Evolutionary conservation across 2,329 filamentous ascomycete genomes (phyloP).

Genomic region (Tolypocladium ovalisporum): DNA sequence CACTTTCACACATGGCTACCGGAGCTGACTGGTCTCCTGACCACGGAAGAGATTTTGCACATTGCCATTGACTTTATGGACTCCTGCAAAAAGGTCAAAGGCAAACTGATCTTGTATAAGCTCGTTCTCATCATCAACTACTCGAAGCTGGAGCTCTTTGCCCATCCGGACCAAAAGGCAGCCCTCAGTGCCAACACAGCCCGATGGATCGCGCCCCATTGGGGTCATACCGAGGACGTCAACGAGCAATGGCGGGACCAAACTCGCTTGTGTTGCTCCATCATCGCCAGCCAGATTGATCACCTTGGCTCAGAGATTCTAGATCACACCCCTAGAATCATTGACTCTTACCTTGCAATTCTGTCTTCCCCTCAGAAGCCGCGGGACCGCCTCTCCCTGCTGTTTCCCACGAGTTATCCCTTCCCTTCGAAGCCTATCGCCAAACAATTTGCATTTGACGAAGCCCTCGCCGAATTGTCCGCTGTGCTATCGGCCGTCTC

Average conservation of each 20-base stretch:
- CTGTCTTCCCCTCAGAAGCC: slow-evolving; percentile 41
- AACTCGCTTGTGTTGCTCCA: slow-evolving; percentile 84
- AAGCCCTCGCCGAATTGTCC: slow-evolving; percentile 79
- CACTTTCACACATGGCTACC: slow-evolving; percentile 98
- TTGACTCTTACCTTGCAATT: slow-evolving; percentile 78
- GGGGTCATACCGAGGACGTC: slow-evolving; percentile 65
- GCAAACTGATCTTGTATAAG: slow-evolving; percentile 86
- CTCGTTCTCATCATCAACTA: slow-evolving; percentile 89
- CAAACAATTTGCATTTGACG: slow-evolving; percentile 59
- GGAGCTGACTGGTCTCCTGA: slow-evolving; percentile 67
- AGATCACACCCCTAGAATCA: slow-evolving; percentile 81
- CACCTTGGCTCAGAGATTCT: slow-evolving; percentile 72
- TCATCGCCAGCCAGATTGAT: slow-evolving; percentile 76
- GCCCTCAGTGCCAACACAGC: slow-evolving; percentile 72
- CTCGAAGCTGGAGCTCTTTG: slow-evolving; percentile 70
- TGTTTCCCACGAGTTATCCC: slow-evolving; percentile 85
- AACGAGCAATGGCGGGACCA: slow-evolving; percentile 87
- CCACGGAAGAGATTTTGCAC: slow-evolving; percentile 75
- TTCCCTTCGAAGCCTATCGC: slow-evolving; percentile 66
- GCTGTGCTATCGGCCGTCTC: slow-evolving; percentile 77
- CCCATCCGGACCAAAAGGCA: slow-evolving; percentile 62
- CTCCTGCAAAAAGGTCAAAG: slow-evolving; percentile 75
- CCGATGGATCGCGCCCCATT: slow-evolving; percentile 86
- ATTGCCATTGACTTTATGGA: slow-evolving; percentile 92
- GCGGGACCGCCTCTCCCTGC: slow-evolving; percentile 64